phyloP scores from a whole-genome alignment of 2,329 filamentous ascomycete genomes.

The Aspergillus carbonarius region DNA sequence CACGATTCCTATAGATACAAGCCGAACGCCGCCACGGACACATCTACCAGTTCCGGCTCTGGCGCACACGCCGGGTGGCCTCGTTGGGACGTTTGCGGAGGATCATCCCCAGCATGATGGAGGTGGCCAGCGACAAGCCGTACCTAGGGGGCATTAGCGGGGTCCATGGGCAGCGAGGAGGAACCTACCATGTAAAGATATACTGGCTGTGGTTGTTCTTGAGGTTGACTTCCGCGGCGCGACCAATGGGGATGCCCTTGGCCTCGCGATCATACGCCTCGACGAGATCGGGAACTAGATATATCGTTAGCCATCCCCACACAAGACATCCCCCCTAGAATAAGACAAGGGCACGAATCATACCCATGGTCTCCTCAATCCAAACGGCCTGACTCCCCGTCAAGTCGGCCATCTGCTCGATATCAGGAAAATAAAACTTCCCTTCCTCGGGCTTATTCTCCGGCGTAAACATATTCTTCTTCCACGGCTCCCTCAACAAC shows the following conservation, averaged over 20 bases:
- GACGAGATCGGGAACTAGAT: slow-evolving; percentile 72
- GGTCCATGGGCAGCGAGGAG: not conserved
- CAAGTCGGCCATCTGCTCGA: slow-evolving; percentile 82
- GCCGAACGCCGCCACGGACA: slow-evolving; percentile 38
- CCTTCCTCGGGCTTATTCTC: slow-evolving; percentile 79
- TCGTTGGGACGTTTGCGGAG: slow-evolving; percentile 80
- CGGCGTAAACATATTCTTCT: slow-evolving; percentile 97
- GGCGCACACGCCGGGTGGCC: slow-evolving; percentile 69
- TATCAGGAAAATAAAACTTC: slow-evolving; percentile 94
- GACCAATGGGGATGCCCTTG: slow-evolving; percentile 84
- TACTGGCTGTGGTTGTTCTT: slow-evolving; percentile 98
- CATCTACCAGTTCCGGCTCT: slow-evolving; percentile 70
- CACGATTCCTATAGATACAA: slow-evolving; percentile 16
- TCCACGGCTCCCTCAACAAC: slow-evolving; percentile 83
- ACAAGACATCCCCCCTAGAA: not conserved
- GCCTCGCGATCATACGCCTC: slow-evolving; percentile 71
- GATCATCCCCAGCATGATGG: slow-evolving; percentile 96
- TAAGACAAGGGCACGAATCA: slow-evolving; percentile 4
- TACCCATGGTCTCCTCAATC: slow-evolving; percentile 95
- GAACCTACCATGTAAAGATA: slow-evolving; percentile 91
- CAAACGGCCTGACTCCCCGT: slow-evolving; percentile 84
- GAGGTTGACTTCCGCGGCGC: slow-evolving; percentile 84
- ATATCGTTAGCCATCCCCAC: not conserved
- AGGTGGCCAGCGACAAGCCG: slow-evolving; percentile 76
- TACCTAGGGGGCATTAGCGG: slow-evolving; percentile 63